These are phyloP conservation scores for Gossypium herbaceum DNA, from an alignment of 345 rosid genomes.

Conservation along the genomic window DNA sequence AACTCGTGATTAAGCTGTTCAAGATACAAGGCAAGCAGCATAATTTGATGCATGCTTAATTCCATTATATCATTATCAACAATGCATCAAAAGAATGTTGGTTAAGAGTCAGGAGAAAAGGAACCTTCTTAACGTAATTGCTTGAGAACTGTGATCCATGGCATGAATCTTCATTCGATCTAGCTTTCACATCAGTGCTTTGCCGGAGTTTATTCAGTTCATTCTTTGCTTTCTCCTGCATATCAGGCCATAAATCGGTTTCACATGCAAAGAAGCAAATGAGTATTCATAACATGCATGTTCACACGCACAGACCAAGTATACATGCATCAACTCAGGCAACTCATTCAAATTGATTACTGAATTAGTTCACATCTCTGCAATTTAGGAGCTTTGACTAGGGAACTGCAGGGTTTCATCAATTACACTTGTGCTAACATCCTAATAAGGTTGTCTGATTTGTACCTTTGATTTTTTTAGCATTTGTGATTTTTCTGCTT, in stretches of 20 bases:
- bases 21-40: neutral
- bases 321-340: neutral
- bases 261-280: neutral
- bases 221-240: slow-evolving; percentile 32
- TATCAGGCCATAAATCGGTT: neutral
- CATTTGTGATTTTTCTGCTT: slow-evolving; percentile 34
- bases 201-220: slow-evolving; percentile 21
- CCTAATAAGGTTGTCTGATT: slow-evolving; percentile 1
- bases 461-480: slow-evolving; percentile 39
- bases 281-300: neutral
- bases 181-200: slow-evolving; percentile 27
- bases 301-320: neutral
- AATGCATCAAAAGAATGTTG: neutral
- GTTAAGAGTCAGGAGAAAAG: neutral
- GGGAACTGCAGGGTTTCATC: neutral
- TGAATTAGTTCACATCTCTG: neutral
- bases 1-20: neutral
- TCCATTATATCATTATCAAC: neutral
- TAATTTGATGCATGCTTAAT: neutral
- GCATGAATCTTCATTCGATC: slow-evolving; percentile 15
- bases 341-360: neutral
- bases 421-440: neutral
- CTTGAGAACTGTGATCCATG: slow-evolving; percentile 10
- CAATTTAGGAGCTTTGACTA: neutral
- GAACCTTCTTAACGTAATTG: slow-evolving; percentile 28